Evolutionary conservation across 148 eudicot genomes (phyloP).

Genomic region (Rhododendron williamsianum): DNA sequence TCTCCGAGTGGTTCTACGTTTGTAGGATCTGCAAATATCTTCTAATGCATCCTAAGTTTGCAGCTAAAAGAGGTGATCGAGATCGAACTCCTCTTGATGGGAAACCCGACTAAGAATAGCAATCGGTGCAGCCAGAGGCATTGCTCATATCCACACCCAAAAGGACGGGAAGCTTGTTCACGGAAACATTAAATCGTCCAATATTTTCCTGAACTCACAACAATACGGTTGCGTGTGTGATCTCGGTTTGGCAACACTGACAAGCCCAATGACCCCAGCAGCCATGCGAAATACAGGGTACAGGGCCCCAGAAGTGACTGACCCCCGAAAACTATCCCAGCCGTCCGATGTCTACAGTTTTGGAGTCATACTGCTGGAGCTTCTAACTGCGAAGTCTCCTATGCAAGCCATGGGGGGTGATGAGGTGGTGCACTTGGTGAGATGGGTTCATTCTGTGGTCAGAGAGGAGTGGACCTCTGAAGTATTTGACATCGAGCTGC

Average conservation of each 20-base stretch:
- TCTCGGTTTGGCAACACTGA: constrained; percentile 60
- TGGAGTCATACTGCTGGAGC: constrained; percentile 72
- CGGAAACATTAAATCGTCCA: constrained; percentile 82
- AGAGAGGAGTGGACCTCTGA: constrained; percentile 95
- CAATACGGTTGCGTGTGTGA: constrained; percentile 56
- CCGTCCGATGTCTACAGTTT: constrained; percentile 78
- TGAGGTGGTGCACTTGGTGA: constrained; percentile 52
- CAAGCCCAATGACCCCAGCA: constrained; percentile 41
- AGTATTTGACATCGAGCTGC: constrained; percentile 75
- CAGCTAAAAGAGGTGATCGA: constrained; percentile 51
- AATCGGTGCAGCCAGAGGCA: constrained; percentile 62
- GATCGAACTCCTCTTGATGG: constrained; percentile 61
- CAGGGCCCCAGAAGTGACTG: constrained; percentile 71
- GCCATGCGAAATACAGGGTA: constrained; percentile 43
- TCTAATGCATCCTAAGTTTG: constrained; percentile 13
- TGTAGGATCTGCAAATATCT: neutral
- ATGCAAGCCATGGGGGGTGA: constrained; percentile 26
- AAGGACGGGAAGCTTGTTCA: constrained; percentile 59
- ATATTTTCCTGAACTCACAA: constrained; percentile 65
- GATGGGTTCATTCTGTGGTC: constrained; percentile 84
- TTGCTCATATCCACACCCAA: constrained; percentile 57
- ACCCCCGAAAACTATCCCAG: constrained; percentile 54
- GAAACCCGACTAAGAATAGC: constrained; percentile 57
- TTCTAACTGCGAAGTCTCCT: constrained; percentile 77
- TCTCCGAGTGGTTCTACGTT: neutral